These are phyloP conservation scores for Thraustochytrium striatum DNA, from an alignment of 352 stramenopile genomes.

Conservation along the genomic window DNA sequence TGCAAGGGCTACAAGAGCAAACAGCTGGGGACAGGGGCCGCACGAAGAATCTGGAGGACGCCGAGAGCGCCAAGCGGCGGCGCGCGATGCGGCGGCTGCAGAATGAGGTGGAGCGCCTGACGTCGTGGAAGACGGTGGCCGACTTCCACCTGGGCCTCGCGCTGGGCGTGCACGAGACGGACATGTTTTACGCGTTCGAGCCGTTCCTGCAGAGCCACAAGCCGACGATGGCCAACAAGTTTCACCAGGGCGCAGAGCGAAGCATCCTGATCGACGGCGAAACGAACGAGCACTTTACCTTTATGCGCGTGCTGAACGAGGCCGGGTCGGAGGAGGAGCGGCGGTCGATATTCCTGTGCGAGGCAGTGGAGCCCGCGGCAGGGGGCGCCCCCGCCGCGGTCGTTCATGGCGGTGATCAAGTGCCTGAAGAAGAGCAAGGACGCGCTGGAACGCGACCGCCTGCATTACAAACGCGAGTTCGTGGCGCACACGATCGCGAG, in stretches of 20 bases:
- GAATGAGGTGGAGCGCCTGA: slow-evolving; percentile 2
- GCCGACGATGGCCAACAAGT: slow-evolving; percentile 20
- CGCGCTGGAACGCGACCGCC: neutral
- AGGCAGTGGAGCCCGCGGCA: no score
- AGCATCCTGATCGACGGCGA: slow-evolving; percentile 16
- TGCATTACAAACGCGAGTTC: slow-evolving; percentile 22
- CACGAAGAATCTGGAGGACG: neutral
- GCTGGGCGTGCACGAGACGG: neutral
- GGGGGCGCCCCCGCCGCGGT: neutral
- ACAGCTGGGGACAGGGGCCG: no score
- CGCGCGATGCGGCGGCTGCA: neutral
- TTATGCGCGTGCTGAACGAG: neutral
- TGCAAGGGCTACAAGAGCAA: no score
- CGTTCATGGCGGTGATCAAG: slow-evolving; percentile 22
- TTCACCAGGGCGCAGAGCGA: slow-evolving; percentile 7
- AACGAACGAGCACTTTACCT: slow-evolving; percentile 12
- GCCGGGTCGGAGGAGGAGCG: neutral
- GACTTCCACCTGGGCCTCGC: slow-evolving; percentile 28
- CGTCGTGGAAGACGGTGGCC: neutral
- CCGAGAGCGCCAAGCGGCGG: neutral
- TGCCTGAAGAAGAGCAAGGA: slow-evolving; percentile 15
- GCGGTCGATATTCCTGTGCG: neutral
- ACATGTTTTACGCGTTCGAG: slow-evolving; percentile 25
- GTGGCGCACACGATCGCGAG: neutral
- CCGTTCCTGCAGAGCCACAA: neutral